Evolutionary conservation across 768 basidiomycete genomes (phyloP), one percentile per base, ranked within the genome.

Genomic region (Pleurotus sapidus): DNA sequence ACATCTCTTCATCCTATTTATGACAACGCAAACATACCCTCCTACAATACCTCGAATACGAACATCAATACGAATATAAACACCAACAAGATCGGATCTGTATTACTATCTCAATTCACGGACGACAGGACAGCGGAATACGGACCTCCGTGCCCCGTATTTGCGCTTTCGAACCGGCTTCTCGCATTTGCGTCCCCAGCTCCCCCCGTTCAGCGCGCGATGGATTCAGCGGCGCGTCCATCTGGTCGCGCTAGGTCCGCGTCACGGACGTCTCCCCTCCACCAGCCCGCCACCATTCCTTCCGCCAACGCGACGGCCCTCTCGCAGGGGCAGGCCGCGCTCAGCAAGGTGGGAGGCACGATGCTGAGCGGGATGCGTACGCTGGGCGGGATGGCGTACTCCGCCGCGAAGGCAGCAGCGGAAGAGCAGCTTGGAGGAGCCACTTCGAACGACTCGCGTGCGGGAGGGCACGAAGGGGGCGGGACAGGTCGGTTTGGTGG

Each of bases 301-400:
- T 60, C 57, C 1, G 43, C 49, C 8, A 38, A 27, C 46, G 54
- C 46, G 23, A 58, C 62, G 25, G 53, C 56, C 15, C 43, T 20
- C 34, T 55, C 20, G 49, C 65, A 17, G 49, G 81, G 84, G 14
- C 76, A 68, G 57, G 76, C 84, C 8, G 86, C 86, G 5, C 24
- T 53, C 20, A 62, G 81, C 55, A 83, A 77, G 60, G 80, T 86
- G 2, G 86, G 87, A 18, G 85, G 82, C 30, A 81, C 76, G 20
- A 76, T 90, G 8, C 69, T 88, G 57, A 84, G 77, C 61, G 86
- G 87, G 17, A 80, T 89, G 78, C 80, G 81, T 65, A 79, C 80
- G 5, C 65, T 88, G 2, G 83, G 87, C 1, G 86, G 85, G 14
- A 73, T 84, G 63, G 88, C 87, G 1, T 76, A 79, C 34, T 76